Conservation (phyloP, 1,284 basidiomycete species). For the Rhodotorula sp. region DNA sequence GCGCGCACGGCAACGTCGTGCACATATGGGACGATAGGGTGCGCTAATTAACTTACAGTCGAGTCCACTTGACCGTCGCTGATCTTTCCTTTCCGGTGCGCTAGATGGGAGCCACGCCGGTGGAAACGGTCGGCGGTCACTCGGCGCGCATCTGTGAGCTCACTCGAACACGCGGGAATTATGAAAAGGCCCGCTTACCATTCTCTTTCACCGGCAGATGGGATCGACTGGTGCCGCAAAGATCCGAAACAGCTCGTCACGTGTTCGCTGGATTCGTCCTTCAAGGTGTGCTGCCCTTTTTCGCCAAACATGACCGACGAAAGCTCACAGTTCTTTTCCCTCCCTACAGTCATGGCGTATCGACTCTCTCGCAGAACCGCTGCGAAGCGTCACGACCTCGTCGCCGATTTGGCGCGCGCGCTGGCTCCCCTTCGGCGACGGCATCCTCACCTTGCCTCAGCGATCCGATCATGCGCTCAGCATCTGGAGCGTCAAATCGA, state of each 20-base stretch:
- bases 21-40: conserved; percentile 84
- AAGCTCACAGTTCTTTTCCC: neutral
- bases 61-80: neutral
- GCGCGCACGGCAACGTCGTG: conserved; percentile 78
- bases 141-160: conserved; percentile 69
- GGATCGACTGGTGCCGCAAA: conserved; percentile 87
- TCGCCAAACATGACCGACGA: conserved; percentile 32
- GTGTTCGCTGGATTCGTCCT: conserved; percentile 86
- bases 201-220: conserved; percentile 53
- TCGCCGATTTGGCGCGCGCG: conserved; percentile 95
- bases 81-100: neutral
- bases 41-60: conserved; percentile 33
- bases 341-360: conserved; percentile 39
- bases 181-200: too few relatives aligned
- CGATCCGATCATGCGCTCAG: conserved; percentile 79
- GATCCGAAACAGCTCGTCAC: conserved; percentile 76
- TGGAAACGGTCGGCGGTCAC: conserved; percentile 74
- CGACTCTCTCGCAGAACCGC: conserved; percentile 15
- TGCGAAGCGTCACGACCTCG: conserved; percentile 55
- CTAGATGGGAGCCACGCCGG: conserved; percentile 83
- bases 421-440: conserved; percentile 86
- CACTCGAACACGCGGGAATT: neutral
- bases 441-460: conserved; percentile 86
- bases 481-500: conserved; percentile 64
- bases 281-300: conserved; percentile 70